Conservation (phyloP, 768 basidiomycete species). For the Kondoa subrosea region DNA sequence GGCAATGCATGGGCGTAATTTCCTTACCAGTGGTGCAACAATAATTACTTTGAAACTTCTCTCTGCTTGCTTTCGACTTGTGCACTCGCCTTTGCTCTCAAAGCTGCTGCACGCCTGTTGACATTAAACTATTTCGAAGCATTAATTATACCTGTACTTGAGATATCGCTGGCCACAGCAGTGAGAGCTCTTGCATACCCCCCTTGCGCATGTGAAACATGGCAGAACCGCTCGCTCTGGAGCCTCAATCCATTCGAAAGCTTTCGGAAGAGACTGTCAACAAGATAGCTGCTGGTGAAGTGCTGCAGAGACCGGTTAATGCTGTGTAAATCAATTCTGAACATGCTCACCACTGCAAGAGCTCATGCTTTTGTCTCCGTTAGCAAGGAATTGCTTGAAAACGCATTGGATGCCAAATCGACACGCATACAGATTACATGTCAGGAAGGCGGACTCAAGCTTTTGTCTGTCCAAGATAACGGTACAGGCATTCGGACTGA, state of each 20-base stretch:
- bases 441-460: constrained; percentile 89
- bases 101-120: background rate
- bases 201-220: background rate
- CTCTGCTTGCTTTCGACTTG: background rate
- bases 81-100: background rate
- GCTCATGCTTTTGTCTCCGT: too few relatives aligned
- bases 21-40: constrained; percentile 6
- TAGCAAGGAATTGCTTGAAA: constrained; percentile 91
- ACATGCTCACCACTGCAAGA: too few relatives aligned
- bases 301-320: constrained; percentile 77
- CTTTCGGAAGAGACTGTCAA: constrained; percentile 74
- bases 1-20: background rate
- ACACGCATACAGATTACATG: constrained; percentile 70
- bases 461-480: constrained; percentile 90
- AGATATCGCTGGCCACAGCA: background rate
- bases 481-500: constrained; percentile 43
- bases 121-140: background rate
- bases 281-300: constrained; percentile 63
- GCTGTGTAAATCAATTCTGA: too few relatives aligned
- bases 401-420: constrained; percentile 80
- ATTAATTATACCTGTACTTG: background rate
- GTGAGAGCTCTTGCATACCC: background rate
- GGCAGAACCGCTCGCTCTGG: background rate
- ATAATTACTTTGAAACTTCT: background rate
- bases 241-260: constrained; percentile 43